Conservation (phyloP, 148 eudicot genomes). For the Vaccinium corymbosum region DNA sequence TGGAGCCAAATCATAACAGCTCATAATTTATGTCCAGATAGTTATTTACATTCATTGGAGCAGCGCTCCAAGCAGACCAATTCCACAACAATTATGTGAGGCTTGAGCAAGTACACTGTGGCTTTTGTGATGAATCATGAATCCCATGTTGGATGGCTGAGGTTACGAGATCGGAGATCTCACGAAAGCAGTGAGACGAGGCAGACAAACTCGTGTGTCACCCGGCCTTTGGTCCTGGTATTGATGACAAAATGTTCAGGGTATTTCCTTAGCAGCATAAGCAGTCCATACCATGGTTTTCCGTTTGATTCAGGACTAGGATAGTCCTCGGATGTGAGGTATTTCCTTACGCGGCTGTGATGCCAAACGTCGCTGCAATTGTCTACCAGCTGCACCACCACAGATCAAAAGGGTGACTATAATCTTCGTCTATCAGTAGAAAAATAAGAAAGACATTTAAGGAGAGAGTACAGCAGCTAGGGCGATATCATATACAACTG, state of each 20-base stretch:
- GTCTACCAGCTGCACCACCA: slow-evolving; percentile 57
- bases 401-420: neutral
- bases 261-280: slow-evolving; percentile 75
- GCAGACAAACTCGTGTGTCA: slow-evolving; percentile 71
- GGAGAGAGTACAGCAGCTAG: neutral
- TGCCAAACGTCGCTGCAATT: slow-evolving; percentile 67
- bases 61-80: neutral
- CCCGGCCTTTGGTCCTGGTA: slow-evolving; percentile 68
- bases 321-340: slow-evolving; percentile 72
- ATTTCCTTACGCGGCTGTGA: slow-evolving; percentile 72
- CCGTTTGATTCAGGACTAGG: slow-evolving; percentile 56
- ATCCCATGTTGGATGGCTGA: neutral
- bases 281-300: slow-evolving; percentile 84
- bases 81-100: neutral
- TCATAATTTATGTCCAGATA: neutral
- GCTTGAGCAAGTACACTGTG: neutral
- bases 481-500: neutral
- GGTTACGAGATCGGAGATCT: slow-evolving; percentile 20
- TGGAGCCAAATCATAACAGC: neutral
- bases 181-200: slow-evolving; percentile 70
- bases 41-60: neutral
- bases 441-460: neutral
- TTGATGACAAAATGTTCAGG: slow-evolving; percentile 90
- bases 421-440: neutral
- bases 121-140: neutral